Evolutionary conservation across 768 basidiomycete species (phyloP), one percentile per base, ranked within the genome.

Genomic region (Hericium alpestre): DNA sequence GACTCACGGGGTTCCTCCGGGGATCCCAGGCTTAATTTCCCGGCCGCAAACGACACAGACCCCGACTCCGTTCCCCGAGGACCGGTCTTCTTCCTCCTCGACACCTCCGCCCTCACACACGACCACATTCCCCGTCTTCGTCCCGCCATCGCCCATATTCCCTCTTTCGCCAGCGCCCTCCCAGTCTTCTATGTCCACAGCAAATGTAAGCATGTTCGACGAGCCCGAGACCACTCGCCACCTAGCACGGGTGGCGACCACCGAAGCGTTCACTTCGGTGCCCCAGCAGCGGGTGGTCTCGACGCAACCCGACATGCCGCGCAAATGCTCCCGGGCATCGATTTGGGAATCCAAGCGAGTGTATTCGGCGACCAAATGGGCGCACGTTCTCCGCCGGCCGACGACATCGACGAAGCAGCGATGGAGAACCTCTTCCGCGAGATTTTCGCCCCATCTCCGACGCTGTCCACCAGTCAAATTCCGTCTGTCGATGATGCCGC

Each of bases 241-340:
- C 85, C 86, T 87, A 86, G 90, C 90, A 93, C 90, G 90, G 90
- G 86, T 93, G 90, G 90, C 81, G 90, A 84, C 79, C 82, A 79
- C 79, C 76, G 78, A 73, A 69, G 72, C 65, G 62, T 70, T 72
- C 70, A 67, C 78, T 65, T 73, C 78, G 77, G 77, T 82, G 84
- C 77, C 90, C 90, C 87, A 84, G 90, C 90, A 93, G 90, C 90
- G 90, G 90, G 90, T 88, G 87, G 84, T 74, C 73, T 69, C 66
- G 49, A 63, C 63, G 59, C 70, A 65, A 58, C 61, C 69, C 59
- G 55, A 64, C 67, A 23, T 16, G 65, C 63, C 64, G 68, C 65
- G 58, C 67, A 76, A 75, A 67, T 72, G 69, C 73, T 75, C 62
- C 55, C 67, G 66, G 20, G 49, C 63, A 66, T 58, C 58, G 54